Percentiles rank a stretch among this genome's conserved stretches.
Conservation (phyloP, 179 eudicot species). For the Dionaea muscipula region DNA sequence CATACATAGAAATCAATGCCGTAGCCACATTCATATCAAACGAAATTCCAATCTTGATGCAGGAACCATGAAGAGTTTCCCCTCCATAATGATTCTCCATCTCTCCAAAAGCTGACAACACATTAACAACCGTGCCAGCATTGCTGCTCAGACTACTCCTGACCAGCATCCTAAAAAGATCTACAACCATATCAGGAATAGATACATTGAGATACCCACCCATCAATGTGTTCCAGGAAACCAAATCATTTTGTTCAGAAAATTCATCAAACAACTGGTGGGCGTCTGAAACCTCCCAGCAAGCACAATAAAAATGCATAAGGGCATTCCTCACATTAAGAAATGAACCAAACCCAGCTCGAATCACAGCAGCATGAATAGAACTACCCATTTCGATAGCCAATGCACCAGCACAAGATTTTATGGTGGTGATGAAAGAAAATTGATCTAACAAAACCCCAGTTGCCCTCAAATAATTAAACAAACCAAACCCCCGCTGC, state of each 20-base stretch:
- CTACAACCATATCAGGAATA: conserved; percentile 11
- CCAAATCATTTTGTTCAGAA: conserved; percentile 16
- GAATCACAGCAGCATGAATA: conserved; percentile 17
- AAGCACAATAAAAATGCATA: conserved; percentile 22
- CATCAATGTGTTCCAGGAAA: conserved; percentile 30
- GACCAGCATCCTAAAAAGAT: conserved; percentile 14
- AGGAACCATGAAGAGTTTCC: conserved; percentile 21
- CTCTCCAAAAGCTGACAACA: conserved; percentile 16
- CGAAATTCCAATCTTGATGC: conserved; percentile 18
- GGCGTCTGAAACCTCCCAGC: conserved; percentile 17
- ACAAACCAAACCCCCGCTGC: conserved; percentile 16
- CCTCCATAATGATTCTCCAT: conserved; percentile 10
- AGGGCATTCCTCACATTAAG: conserved; percentile 24
- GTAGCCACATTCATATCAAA: conserved; percentile 14
- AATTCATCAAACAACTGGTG: conserved; percentile 32
- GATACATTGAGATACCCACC: conserved; percentile 19
- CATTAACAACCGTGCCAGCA: conserved; percentile 13
- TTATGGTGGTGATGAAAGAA: conserved; percentile 16
- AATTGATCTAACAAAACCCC: conserved; percentile 20
- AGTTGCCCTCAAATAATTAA: conserved; percentile 15
- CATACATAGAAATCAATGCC: conserved; percentile 26
- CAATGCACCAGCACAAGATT: conserved; percentile 19
- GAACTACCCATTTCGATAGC: conserved; percentile 12
- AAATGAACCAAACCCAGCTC: conserved; percentile 18
- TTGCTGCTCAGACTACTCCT: conserved; percentile 2